Evolutionary conservation across 108 stramenopile genomes (phyloP).

Genomic region (Seminavis robusta): DNA sequence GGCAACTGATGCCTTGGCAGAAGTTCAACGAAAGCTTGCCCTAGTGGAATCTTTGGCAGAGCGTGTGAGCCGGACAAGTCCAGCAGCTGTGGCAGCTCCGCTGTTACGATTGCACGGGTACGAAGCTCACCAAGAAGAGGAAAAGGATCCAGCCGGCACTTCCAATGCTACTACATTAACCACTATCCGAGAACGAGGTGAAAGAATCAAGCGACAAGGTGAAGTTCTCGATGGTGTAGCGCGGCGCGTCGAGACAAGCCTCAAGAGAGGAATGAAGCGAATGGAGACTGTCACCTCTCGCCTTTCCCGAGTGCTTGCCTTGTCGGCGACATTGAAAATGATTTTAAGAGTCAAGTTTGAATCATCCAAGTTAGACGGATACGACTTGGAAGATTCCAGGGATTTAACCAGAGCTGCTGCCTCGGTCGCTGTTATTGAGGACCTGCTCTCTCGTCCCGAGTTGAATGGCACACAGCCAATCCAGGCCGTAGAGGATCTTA

Average conservation of each 20-base stretch:
- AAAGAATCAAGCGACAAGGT: constrained; percentile 65
- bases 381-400: constrained; percentile 69
- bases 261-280: constrained; percentile 50
- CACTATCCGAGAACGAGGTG: constrained; percentile 55
- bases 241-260: constrained; percentile 60
- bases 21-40: constrained; percentile 78
- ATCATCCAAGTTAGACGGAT: constrained; percentile 56
- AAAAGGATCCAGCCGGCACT: not conserved
- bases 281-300: constrained; percentile 74
- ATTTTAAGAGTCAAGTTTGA: constrained; percentile 77
- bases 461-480: constrained; percentile 2
- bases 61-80: constrained; percentile 62
- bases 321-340: constrained; percentile 77
- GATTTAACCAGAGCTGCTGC: constrained; percentile 84
- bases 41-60: constrained; percentile 77
- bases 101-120: constrained; percentile 72
- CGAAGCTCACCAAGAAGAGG: constrained; percentile 14
- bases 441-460: constrained; percentile 55
- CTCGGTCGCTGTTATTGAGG: constrained; percentile 74
- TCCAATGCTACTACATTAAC: constrained; percentile 20
- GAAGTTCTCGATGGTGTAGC: constrained; percentile 64
- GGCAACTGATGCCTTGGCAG: constrained; percentile 70
- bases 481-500: constrained; percentile 1
- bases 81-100: constrained; percentile 75
- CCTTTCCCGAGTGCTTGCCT: constrained; percentile 60